phyloP scores from a whole-genome alignment of 345 rosid species.

The Pugionium cornutum region DNA sequence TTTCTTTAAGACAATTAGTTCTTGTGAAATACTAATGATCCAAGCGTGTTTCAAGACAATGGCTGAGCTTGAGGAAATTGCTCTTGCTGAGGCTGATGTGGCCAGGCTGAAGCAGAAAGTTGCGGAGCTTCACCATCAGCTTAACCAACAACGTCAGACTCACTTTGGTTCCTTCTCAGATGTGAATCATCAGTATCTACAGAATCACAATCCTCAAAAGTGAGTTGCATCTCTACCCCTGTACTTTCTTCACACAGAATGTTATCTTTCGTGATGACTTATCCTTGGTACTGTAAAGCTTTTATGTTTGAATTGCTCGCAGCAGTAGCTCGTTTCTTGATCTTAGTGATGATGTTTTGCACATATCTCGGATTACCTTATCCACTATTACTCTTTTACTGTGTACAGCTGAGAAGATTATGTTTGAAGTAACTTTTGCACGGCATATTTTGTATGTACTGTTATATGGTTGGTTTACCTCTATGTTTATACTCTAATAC shows the following conservation, averaged over 20 bases:
- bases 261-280: conserved; percentile 12
- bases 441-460: too few species aligned
- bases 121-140: conserved; percentile 98
- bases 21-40: conserved; percentile 35
- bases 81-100: conserved; percentile 99
- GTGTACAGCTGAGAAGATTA: not conserved
- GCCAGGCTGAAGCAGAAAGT: conserved; percentile 98
- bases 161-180: conserved; percentile 80
- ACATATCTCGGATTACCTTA: too few species aligned
- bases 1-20: conserved; percentile 4
- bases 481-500: conserved; percentile 6
- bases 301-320: too few species aligned
- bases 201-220: conserved; percentile 67
- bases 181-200: conserved; percentile 67
- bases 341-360: too few species aligned
- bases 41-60: conserved; percentile 68
- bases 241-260: conserved; percentile 5
- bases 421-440: not conserved
- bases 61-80: conserved; percentile 99
- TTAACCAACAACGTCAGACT: conserved; percentile 93
- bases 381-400: too few species aligned
- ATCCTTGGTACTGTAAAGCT: not conserved
- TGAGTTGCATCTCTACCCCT: conserved; percentile 46
- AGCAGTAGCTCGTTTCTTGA: too few species aligned
- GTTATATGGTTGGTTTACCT: not conserved